phyloP scores from a whole-genome alignment of 2,329 filamentous ascomycete species.

The Sporothrix variecibatus region DNA sequence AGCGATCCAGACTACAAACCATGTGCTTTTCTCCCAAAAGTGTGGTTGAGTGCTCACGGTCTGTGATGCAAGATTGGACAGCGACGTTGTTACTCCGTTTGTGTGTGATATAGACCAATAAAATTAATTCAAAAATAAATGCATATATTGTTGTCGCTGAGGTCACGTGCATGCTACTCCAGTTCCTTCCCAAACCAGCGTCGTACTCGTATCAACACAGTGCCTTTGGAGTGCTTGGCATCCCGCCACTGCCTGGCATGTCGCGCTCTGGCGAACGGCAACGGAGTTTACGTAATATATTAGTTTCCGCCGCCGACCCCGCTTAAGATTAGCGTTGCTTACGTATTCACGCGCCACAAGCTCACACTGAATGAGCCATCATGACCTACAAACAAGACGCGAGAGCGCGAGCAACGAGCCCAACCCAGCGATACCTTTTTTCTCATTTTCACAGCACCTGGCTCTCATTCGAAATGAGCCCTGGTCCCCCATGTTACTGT shows the following conservation, averaged over 20 bases:
- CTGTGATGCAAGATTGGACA: not conserved
- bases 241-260: not conserved
- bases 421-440: not conserved
- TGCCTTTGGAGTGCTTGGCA: not conserved
- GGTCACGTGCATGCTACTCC: not conserved
- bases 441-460: not conserved
- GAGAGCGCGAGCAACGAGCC: not conserved
- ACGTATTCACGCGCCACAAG: conserved; percentile 18
- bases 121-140: conserved; percentile 6
- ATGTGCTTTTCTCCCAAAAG: not conserved
- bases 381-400: conserved; percentile 1
- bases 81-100: not conserved
- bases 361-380: not conserved
- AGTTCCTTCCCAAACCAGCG: not conserved
- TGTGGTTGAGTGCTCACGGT: not conserved
- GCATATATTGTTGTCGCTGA: not conserved
- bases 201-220: conserved; percentile 13
- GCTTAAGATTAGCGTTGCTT: conserved; percentile 10
- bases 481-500: not conserved
- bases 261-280: too few relatives aligned
- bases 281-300: conserved; percentile 19
- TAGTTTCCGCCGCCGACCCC: not conserved
- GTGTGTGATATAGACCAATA: not conserved
- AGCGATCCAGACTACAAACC: not conserved
- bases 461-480: not conserved